Evolutionary conservation across 768 basidiomycete genomes (phyloP), one percentile per base, ranked within the genome.

Genomic region (Scleroderma citrinum): DNA sequence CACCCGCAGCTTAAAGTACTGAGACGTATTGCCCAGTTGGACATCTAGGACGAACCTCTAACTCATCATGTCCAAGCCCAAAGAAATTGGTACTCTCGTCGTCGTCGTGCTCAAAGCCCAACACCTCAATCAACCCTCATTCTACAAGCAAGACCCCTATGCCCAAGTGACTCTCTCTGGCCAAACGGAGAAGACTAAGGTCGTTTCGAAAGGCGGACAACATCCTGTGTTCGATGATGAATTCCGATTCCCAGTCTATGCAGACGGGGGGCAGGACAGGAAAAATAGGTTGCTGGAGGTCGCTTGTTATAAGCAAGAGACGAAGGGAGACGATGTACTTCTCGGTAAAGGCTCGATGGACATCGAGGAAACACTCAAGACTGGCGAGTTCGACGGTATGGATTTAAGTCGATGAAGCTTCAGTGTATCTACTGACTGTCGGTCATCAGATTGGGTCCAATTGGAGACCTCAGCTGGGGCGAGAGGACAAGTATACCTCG

Each of bases 221-320:
- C 87, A 90, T 66, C 94, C 94, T 2, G 80, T 84, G 51, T 97
- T 93, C 92, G 93, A 96, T 61, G 82, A 82, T 30, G 92, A 96
- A 65, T 65, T 94, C 46, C 80, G 91, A 37, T 83, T 92, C 64
- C 76, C 83, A 5, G 74, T 97, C 41, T 64, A 77, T 56, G 81
- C 80, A 57, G 76, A 78, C n/a, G 64, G 61, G 8, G 77, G 78
- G 30, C 81, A 81, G 54, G 64, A 66, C 41, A 64, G 45, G 5
- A 44, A 31, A 20, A 71, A 73, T 54, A 71, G 84, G 63, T 79
- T 74, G 45, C 63, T 96, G 36, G 81, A 84, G 55, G 73, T 95
- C 1, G 77, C 83, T 13, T 91, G 89, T 60, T 95, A 78, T 71
- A 78, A 90, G 16, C 82, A 90, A 59, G 93, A 95, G 59, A 73